These are phyloP conservation scores for Yamadazyma atmosphaerica DNA, from an alignment of 1,139 yeast species.

Conservation along the genomic window DNA sequence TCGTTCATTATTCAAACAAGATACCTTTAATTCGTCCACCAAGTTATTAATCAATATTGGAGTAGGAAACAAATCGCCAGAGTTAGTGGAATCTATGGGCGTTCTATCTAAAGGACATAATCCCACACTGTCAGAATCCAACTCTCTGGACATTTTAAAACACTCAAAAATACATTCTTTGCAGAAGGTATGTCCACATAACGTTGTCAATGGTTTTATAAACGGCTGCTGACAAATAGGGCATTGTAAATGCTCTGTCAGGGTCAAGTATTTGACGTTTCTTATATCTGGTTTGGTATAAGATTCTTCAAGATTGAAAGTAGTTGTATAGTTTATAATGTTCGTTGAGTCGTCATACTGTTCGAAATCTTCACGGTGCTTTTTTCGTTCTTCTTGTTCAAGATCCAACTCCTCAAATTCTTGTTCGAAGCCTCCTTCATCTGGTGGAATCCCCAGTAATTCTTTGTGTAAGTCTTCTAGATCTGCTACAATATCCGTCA, in stretches of 20 bases:
- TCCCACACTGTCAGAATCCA: conserved; percentile 23
- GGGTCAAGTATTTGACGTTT: conserved; percentile 32
- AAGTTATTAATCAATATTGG: conserved; percentile 62
- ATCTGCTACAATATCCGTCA: conserved; percentile 2
- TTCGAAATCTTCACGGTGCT: not conserved
- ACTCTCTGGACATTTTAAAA: conserved; percentile 31
- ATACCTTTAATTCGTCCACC: conserved; percentile 60
- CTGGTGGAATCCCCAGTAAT: not conserved
- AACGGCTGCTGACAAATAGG: conserved; percentile 63
- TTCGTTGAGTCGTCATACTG: not conserved
- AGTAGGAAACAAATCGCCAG: conserved; percentile 56
- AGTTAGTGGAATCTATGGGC: conserved; percentile 35
- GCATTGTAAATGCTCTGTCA: conserved; percentile 56
- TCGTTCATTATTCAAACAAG: conserved; percentile 51
- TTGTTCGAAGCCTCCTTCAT: not conserved
- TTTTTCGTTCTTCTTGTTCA: too few relatives aligned
- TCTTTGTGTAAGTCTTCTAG: conserved; percentile 1
- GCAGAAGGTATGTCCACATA: conserved; percentile 64
- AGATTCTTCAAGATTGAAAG: conserved; percentile 19
- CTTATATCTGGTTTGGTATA: conserved; percentile 33
- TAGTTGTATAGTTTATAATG: conserved; percentile 16
- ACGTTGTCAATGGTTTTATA: conserved; percentile 53
- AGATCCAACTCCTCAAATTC: not conserved
- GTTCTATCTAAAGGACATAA: conserved; percentile 68
- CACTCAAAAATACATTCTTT: conserved; percentile 51